Conservation (phyloP, 148 eudicot genomes). For the Fallopia convolvulus region DNA sequence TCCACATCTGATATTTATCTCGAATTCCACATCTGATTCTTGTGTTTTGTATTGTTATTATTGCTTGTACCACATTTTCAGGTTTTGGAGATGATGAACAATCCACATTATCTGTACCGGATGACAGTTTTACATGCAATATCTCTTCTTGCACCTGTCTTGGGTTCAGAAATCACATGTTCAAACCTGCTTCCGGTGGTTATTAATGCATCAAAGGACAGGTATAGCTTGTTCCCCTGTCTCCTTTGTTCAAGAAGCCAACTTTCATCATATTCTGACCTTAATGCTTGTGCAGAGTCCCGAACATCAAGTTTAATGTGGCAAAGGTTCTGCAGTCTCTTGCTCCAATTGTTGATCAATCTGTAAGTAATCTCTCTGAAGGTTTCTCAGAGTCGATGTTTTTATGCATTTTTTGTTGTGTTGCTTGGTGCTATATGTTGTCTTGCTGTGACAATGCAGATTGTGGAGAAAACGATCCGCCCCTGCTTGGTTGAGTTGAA, state of each 20-base stretch:
- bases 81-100: constrained; percentile 92
- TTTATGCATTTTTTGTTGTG: background rate
- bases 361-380: constrained; percentile 38
- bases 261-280: background rate
- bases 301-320: constrained; percentile 88
- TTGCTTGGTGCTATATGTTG: background rate
- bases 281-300: constrained; percentile 46
- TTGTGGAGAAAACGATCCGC: constrained; percentile 71
- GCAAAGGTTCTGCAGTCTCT: constrained; percentile 91
- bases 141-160: constrained; percentile 91
- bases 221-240: constrained; percentile 30
- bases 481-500: constrained; percentile 71
- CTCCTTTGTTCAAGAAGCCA: background rate
- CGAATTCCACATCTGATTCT: background rate
- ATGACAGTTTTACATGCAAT: constrained; percentile 87
- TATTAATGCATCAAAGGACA: constrained; percentile 68
- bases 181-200: constrained; percentile 77
- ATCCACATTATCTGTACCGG: constrained; percentile 86
- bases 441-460: constrained; percentile 27
- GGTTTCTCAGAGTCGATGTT: background rate
- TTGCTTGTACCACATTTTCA: constrained; percentile 18
- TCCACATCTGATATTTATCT: background rate
- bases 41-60: background rate
- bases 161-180: constrained; percentile 94
- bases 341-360: constrained; percentile 68